A percentile compares a stretch with the other conserved stretches of the same genome.
Evolutionary conservation across 805 yeast species (phyloP).

Genomic region (Ascoidea rubescens): DNA sequence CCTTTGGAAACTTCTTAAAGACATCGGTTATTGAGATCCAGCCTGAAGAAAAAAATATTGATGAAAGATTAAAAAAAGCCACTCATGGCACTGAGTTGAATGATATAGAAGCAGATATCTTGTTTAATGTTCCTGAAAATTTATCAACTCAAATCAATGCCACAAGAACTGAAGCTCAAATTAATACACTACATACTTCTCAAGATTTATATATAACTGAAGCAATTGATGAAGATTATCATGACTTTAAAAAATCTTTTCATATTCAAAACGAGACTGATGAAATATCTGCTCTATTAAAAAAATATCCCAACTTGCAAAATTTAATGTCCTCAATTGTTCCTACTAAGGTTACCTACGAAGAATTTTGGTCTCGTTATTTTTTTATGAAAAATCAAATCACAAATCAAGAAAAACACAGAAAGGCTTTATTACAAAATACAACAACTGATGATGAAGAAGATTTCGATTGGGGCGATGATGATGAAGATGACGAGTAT

Average conservation of each 20-base stretch:
- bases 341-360: slow-evolving; percentile 44
- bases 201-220: slow-evolving; percentile 25
- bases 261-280: slow-evolving; percentile 32
- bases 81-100: slow-evolving; percentile 14
- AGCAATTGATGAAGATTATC: slow-evolving; percentile 20
- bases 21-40: slow-evolving; percentile 21
- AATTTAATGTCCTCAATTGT: slow-evolving; percentile 49
- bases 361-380: slow-evolving; percentile 65
- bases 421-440: slow-evolving; percentile 45
- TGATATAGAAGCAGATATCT: slow-evolving; percentile 24
- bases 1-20: slow-evolving; percentile 42
- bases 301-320: slow-evolving; percentile 35
- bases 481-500: slow-evolving; percentile 19
- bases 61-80: slow-evolving; percentile 15
- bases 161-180: slow-evolving; percentile 49
- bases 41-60: slow-evolving; percentile 11
- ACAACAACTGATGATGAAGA: slow-evolving; percentile 31
- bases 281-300: slow-evolving; percentile 34
- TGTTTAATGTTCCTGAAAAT: slow-evolving; percentile 31
- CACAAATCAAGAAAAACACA: slow-evolving; percentile 44
- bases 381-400: slow-evolving; percentile 39
- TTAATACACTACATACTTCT: slow-evolving; percentile 38
- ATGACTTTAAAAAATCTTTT: slow-evolving; percentile 23
- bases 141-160: slow-evolving; percentile 24
- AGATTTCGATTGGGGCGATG: slow-evolving; percentile 23